These are phyloP conservation scores for Phytopythium oedochilum DNA, from an alignment of 352 stramenopile species.

Conservation along the genomic window DNA sequence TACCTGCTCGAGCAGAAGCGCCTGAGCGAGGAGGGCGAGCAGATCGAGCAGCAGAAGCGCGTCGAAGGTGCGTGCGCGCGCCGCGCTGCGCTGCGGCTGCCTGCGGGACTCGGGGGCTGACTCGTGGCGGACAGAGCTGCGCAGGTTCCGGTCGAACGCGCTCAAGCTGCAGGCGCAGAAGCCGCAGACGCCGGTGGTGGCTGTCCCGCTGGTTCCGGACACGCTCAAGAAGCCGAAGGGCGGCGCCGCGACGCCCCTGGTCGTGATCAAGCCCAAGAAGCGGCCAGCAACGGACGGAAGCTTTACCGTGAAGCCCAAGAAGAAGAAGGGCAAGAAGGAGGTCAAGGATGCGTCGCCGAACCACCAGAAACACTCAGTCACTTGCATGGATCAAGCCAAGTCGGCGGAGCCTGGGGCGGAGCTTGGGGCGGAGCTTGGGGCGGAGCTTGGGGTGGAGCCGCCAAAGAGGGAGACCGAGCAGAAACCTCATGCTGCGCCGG, in stretches of 20 bases:
- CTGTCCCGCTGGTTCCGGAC: constrained; percentile 8
- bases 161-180: constrained; percentile 50
- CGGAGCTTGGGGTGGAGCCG: too few relatives aligned
- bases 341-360: constrained; percentile 2
- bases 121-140: constrained; percentile 27
- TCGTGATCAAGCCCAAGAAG: constrained; percentile 62
- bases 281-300: constrained; percentile 12
- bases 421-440: too few relatives aligned
- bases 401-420: too few relatives aligned
- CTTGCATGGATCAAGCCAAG: too few relatives aligned
- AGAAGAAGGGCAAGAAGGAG: constrained; percentile 18
- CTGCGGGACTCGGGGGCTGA: not conserved
- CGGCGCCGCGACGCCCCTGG: constrained; percentile 11
- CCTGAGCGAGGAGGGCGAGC: constrained; percentile 30
- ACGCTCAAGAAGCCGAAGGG: constrained; percentile 5
- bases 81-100: not conserved
- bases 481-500: too few relatives aligned
- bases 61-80: constrained; percentile 24
- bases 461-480: too few relatives aligned
- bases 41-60: constrained; percentile 21
- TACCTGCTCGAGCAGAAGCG: constrained; percentile 68
- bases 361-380: too few relatives aligned
- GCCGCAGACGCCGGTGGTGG: constrained; percentile 4
- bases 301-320: constrained; percentile 15
- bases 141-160: constrained; percentile 56